These are phyloP conservation scores for Verticillium klebahnii DNA, from an alignment of 2,329 filamentous ascomycete genomes.

Conservation along the genomic window DNA sequence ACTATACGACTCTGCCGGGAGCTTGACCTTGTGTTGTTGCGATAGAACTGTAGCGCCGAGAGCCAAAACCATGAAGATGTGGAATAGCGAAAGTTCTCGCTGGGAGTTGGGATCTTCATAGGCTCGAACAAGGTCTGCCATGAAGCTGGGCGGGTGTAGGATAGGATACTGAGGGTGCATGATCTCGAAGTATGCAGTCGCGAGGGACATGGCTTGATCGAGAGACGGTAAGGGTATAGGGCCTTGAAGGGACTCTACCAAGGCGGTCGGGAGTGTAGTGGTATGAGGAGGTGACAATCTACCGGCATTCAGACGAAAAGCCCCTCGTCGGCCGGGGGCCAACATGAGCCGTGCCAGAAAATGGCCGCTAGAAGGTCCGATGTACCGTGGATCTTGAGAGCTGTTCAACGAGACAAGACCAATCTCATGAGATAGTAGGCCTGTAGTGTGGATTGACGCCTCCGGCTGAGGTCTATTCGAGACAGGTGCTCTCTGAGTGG, in stretches of 20 bases:
- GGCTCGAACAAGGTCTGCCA: slow-evolving; percentile 10
- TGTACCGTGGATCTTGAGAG: slow-evolving; percentile 43
- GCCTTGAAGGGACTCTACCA: slow-evolving; percentile 26
- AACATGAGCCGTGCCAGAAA: slow-evolving; percentile 47
- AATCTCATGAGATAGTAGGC: slow-evolving; percentile 41
- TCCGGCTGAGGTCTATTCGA: not conserved
- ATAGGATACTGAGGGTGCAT: slow-evolving; percentile 46
- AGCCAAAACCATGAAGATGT: slow-evolving; percentile 49
- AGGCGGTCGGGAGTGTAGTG: slow-evolving; percentile 17
- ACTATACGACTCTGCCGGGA: slow-evolving; percentile 45
- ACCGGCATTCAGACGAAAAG: slow-evolving; percentile 7
- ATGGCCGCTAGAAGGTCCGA: slow-evolving; percentile 52
- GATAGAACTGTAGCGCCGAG: slow-evolving; percentile 42
- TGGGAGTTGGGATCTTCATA: slow-evolving; percentile 19
- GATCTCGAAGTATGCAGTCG: slow-evolving; percentile 41
- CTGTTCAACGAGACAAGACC: slow-evolving; percentile 45
- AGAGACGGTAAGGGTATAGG: slow-evolving; percentile 23
- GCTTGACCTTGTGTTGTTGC: slow-evolving; percentile 32
- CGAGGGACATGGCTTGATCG: slow-evolving; percentile 34
- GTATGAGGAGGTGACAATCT: not conserved
- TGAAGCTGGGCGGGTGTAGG: slow-evolving; percentile 38
- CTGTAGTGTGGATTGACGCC: slow-evolving; percentile 12
- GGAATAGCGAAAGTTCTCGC: slow-evolving; percentile 26
- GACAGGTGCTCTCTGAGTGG: not conserved
- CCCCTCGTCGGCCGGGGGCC: slow-evolving; percentile 24